Percentiles rank a stretch among this genome's conserved stretches.
Conservation (phyloP, 352 stramenopile species). For the Phytopythium montanum region DNA sequence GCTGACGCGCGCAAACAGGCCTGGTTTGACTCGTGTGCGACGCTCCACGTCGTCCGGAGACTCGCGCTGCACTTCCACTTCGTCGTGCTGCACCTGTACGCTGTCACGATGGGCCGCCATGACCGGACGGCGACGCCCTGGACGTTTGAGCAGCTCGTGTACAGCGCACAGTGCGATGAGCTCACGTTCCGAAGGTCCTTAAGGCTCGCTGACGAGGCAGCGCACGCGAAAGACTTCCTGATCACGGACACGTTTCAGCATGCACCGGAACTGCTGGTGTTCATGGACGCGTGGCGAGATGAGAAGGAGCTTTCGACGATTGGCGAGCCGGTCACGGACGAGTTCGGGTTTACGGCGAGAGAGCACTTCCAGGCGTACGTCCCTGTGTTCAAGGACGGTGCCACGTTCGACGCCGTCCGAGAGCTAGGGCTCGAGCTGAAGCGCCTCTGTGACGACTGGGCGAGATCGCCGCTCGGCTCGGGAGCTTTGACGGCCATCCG, state of each 20-base stretch:
- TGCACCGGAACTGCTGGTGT: slow-evolving; percentile 42
- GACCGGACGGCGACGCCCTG: slow-evolving; percentile 5
- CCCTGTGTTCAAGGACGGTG: slow-evolving; percentile 11
- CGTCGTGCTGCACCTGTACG: slow-evolving; percentile 41
- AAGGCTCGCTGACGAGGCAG: slow-evolving; percentile 6
- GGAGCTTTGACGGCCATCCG: slow-evolving; percentile 18
- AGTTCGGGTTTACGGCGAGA: slow-evolving; percentile 21
- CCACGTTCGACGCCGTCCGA: not conserved
- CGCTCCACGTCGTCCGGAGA: slow-evolving; percentile 20
- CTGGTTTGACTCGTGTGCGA: slow-evolving; percentile 22
- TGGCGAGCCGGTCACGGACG: not conserved
- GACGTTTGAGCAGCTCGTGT: slow-evolving; percentile 13
- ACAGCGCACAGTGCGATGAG: slow-evolving; percentile 11
- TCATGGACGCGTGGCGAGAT: slow-evolving; percentile 34
- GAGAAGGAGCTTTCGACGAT: slow-evolving; percentile 12
- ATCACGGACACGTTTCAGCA: slow-evolving; percentile 34
- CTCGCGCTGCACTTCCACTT: slow-evolving; percentile 37
- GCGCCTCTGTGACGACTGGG: slow-evolving; percentile 20
- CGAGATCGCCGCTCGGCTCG: slow-evolving; percentile 17
- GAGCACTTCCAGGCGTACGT: slow-evolving; percentile 19
- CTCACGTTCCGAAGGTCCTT: slow-evolving; percentile 12
- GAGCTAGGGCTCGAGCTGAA: slow-evolving; percentile 25
- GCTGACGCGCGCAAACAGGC: slow-evolving; percentile 10
- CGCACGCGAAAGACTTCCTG: slow-evolving; percentile 21
- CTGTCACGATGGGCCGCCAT: slow-evolving; percentile 32